Base-by-base conservation (phyloP, 2,329 filamentous ascomycete species). In the Clonostachys rhizophaga region DNA sequence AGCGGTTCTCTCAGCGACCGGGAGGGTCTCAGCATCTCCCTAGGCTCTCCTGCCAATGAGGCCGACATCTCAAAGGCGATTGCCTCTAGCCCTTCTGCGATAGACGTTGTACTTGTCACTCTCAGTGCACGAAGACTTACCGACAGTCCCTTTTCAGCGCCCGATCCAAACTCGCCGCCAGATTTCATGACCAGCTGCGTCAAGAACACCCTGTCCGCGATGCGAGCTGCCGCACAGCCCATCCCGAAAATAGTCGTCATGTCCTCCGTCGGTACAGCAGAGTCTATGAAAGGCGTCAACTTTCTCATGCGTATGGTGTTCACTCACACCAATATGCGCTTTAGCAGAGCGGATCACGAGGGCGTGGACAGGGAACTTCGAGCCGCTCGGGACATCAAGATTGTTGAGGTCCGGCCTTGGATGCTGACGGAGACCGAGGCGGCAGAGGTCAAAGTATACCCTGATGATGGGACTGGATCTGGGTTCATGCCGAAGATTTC, bases 111-210 rank as follows among this genome's bases (percentile, higher is more conserved):
- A n/a, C 58, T 78, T n/a, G 64, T 75, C 24, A 71, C 76, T 0
- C 67, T 79, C 6, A 70, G 63, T 46, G 67, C 73, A 0, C 62
- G 65, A 10, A 67, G 73, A 10, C 59, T 58, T 14, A 65, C 58
- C 14, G 73, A 76, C 49, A 71, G 61, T 35, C 75, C 74, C 5
- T 76, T 77, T 52, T 61, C 72, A 2, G 63, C 65, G 10, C 61
- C 67, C 5, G 62, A 69, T 12, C 46, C 46, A 18, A 44, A 45
- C 34, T 62, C 66, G 1, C 70, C 72, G 1, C 64, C 63, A 1
- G 58, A 64, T 2, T 58, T 78, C 13, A 74, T 79, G 66, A 66
- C 69, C 8, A 68, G 75, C 52, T 59, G 63, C 18, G 63, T 66
- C 20, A 56, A 57, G 20, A 70, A 71, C 42, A 52, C 66, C 8